Evolutionary conservation across 768 basidiomycete species (phyloP), one percentile per base, ranked within the genome.

Genomic region (Tubosaeta sp.): DNA sequence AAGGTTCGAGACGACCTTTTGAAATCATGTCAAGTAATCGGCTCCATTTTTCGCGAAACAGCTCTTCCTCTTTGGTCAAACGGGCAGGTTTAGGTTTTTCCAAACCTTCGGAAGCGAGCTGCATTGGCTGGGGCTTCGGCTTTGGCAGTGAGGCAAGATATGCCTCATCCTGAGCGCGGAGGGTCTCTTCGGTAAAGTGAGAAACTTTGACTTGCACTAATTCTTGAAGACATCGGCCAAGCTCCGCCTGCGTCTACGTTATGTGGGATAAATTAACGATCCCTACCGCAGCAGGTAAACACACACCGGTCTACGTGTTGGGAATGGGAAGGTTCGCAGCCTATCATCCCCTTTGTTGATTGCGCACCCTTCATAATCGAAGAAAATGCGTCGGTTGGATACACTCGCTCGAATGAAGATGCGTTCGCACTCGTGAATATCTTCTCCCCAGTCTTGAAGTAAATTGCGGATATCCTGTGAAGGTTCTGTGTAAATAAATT

Each of bases 351-450:
- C 79, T 72, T 91, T 94, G 25, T 71, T 63, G 45, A 97, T 80
- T 3, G 84, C 70, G 1, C 88, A 84, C 3, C 78, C 87, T 13
- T 94, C 91, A 59, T 93, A 94, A 47, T 92, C 94, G 51, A 91
- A 75, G 69, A 99, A 97, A 49, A 90, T 94, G 46, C 83, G 82
- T 48, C 87, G 81, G 64, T 96, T 96, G 1, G 88, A 83, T 16
- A 81, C 84, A 68, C 83, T 94, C 32, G 94, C 92, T 16, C 96
- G 82, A 38, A 99, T 83, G 76, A 90, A 99, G 44, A 99, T 89
- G 44, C 87, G 75, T 64, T 98, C 94, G 57, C 91, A 92, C n/a
- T 75, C 76, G 12, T 82, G 65, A 18, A 99, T 81, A 21, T 97
- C 91, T 25, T 94, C 90, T 10, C 76, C 76, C 96, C 96, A 99